Conservation (phyloP, 352 stramenopile genomes). For the Globisporangium yorkense region DNA sequence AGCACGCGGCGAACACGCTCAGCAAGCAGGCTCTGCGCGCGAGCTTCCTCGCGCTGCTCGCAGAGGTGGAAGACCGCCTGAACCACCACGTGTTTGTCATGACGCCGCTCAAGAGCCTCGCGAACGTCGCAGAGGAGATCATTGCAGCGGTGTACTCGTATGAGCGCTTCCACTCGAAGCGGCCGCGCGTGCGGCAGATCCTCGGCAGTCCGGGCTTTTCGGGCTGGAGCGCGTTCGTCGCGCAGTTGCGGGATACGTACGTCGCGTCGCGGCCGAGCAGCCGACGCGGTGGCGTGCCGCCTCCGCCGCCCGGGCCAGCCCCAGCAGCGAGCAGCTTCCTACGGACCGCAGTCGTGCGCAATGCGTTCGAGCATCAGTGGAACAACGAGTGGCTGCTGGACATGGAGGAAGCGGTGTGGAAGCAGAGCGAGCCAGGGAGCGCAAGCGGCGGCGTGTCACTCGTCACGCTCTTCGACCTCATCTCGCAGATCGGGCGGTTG, state of each 20-base stretch:
- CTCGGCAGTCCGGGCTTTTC: slow-evolving; percentile 42
- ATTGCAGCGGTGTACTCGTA: slow-evolving; percentile 58
- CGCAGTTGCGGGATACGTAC: slow-evolving; percentile 62
- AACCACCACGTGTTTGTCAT: slow-evolving; percentile 37
- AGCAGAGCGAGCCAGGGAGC: slow-evolving; percentile 12
- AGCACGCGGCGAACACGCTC: slow-evolving; percentile 22
- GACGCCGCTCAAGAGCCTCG: slow-evolving; percentile 31
- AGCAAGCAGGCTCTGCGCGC: slow-evolving; percentile 39
- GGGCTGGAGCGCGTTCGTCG: slow-evolving; percentile 53
- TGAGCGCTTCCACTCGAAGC: slow-evolving; percentile 34
- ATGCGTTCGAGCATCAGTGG: slow-evolving; percentile 35
- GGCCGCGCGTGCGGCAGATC: slow-evolving; percentile 41
- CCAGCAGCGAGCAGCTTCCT: background rate
- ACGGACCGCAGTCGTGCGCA: slow-evolving; percentile 13
- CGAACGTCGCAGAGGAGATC: slow-evolving; percentile 51
- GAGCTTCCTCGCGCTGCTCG: slow-evolving; percentile 39
- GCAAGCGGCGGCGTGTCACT: slow-evolving; percentile 25
- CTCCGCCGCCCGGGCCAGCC: no score
- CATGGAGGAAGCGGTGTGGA: slow-evolving; percentile 35
- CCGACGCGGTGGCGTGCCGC: background rate
- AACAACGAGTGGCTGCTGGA: slow-evolving; percentile 52
- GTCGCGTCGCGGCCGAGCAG: slow-evolving; percentile 14
- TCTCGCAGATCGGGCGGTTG: slow-evolving; percentile 40
- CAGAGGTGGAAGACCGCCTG: slow-evolving; percentile 35
- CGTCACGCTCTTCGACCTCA: slow-evolving; percentile 32